Evolutionary conservation across 768 basidiomycete species (phyloP), one percentile per base, ranked within the genome.

Genomic region (Panaeolus papilionaceus): DNA sequence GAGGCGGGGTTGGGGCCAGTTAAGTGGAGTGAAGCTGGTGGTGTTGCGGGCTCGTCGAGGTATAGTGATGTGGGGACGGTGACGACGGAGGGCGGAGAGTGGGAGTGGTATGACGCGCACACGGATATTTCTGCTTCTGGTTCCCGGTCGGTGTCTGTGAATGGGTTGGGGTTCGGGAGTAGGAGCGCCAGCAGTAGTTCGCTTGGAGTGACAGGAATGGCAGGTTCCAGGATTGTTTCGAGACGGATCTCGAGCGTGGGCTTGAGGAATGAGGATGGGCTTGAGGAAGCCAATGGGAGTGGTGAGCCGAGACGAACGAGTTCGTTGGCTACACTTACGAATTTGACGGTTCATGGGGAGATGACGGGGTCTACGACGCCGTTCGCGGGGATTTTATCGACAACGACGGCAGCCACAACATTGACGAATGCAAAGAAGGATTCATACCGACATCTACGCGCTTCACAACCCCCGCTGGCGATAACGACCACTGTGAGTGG

Each of bases 41-140:
- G 18, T 26, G 28, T 2, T 12, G 23, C 47, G 20, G 54, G 16
- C 10, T 33, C 14, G 28, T 26, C 20, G 26, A 58, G 12, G 8
- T 26, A 58, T 9, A 23, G 28, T 10, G 54, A 37, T 10, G 26
- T 14, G 49, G 49, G 16, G 23, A 51, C 26, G 20, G 23, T 26
- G 23, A 51, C 20, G 49, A 14, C 7, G 9, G 49, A 14, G 23
- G 49, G 23, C 2, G 54, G 28, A 14, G 54, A 58, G 11, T 9
- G 26, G 54, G 54, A 33, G 28, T 58, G 54, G 54, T 58, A 58
- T 33, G 54, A 58, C 14, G 54, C 54, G 54, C 54, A 28, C 10
- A 33, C 28, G 49, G 49, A 51, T 26, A 8, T 51, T 23, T 51
- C 49, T 33, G 44, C 18, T 3, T 14, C 6, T 45, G 39, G 14